Base-by-base conservation (phyloP, 768 basidiomycete species). In the Leccinum variicolor region DNA sequence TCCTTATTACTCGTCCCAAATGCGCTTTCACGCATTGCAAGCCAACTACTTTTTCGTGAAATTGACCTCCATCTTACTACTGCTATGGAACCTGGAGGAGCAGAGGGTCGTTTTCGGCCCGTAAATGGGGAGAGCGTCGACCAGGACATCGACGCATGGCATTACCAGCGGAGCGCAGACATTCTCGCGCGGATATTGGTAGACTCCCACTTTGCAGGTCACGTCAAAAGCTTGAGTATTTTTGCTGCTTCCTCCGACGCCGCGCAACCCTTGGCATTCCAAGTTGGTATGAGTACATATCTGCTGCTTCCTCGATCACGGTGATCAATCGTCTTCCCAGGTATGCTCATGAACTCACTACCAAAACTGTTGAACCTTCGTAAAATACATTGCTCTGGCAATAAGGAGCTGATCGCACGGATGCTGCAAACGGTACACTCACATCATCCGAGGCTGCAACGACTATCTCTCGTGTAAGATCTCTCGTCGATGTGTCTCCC, bases 301-400 rank as follows among this genome's bases (percentile, higher is more conserved):
- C 34, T 26, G 31, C 34, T 55, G 17, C 9, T 19, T 19, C 19
- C 10, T 51, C 23, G 31, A 10, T 51, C n/a, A 41, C 39, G 39
- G n/a, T 48, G 26, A 31, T 6, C 57, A 43, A 60, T 34, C 15
- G 36, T 26, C 14, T 34, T 45, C 17, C 1, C 23, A 86, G 86
- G 85, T 28, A 88, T 90, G 82, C 73, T 90, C 53, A 79, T 82
- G 21, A 89, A 89, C 48, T 84, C 85, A 4, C 74, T 90, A 10
- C 85, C 86, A 8, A 85, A 84, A 64, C 67, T 90, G 29, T 69
- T 72, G 51, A 86, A 83, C 61, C 74, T 90, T 34, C 76, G 80
- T 26, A 84, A 83, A 56, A 79, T 86, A 3, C 81, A 84, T 66
- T 82, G 86, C 45, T 79, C 80, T n/a, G 84, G 85, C 15, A 74